Evolutionary conservation across 257 asterid genomes (phyloP).

Genomic region (Nyctanthes arbortristis): DNA sequence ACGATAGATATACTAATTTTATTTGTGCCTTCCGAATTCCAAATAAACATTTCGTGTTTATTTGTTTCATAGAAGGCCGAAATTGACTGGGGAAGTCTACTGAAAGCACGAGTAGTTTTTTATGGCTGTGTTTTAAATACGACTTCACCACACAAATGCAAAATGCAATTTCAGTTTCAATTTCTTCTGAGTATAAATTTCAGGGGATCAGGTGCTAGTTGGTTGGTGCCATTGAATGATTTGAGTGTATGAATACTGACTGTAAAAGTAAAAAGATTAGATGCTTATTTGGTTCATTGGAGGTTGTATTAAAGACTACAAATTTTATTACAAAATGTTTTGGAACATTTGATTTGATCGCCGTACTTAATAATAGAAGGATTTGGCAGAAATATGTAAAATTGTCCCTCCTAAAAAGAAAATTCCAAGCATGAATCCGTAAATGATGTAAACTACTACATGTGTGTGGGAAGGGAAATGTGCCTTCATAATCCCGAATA

Average conservation of each 20-base stretch:
- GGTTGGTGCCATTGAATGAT: too few relatives aligned
- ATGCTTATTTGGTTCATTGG: too few relatives aligned
- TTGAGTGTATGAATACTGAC: too few relatives aligned
- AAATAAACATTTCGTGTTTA: neutral
- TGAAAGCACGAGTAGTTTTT: neutral
- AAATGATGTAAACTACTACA: neutral
- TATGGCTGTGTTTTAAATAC: neutral
- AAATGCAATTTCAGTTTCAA: neutral
- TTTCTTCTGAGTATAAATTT: neutral
- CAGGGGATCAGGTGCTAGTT: neutral
- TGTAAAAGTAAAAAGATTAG: too few relatives aligned
- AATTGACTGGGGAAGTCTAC: neutral
- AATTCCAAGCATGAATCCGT: neutral
- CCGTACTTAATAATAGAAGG: slow-evolving; percentile 10
- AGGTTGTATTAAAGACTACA: too few relatives aligned
- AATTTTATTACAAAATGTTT: too few relatives aligned
- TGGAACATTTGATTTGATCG: too few relatives aligned
- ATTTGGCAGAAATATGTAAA: slow-evolving; percentile 14
- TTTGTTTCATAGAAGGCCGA: slow-evolving; percentile 8
- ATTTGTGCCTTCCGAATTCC: slow-evolving; percentile 5
- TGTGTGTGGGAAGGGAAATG: neutral
- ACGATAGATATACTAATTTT: too few relatives aligned
- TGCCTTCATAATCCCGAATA: slow-evolving; percentile 35
- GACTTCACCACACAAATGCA: neutral
- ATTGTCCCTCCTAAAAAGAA: slow-evolving; percentile 13